These are phyloP conservation scores for Oryza glumipatula DNA, from an alignment of 176 grass and related monocot species.

Conservation along the genomic window DNA sequence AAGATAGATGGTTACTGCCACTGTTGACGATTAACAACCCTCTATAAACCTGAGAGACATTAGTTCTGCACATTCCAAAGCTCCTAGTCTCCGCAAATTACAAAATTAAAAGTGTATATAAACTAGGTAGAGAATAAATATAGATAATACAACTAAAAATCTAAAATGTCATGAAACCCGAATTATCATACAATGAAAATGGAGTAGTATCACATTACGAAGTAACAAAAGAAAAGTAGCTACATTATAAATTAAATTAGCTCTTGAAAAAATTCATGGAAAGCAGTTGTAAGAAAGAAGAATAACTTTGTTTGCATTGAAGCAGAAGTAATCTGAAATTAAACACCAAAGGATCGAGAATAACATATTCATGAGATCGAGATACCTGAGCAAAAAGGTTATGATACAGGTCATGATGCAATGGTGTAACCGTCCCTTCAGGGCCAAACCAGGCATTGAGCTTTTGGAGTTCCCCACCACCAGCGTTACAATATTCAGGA, in stretches of 20 bases:
- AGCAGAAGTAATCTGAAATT: neutral
- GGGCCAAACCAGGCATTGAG: conserved; percentile 93
- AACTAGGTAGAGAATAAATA: neutral
- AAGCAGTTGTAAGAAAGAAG: conserved; percentile 4
- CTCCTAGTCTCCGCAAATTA: neutral
- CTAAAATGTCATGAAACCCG: neutral
- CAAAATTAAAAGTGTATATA: neutral
- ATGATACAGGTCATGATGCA: conserved; percentile 88
- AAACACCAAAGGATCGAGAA: neutral
- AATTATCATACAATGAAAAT: neutral
- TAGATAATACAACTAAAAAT: neutral
- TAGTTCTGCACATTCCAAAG: neutral
- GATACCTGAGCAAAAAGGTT: conserved; percentile 94
- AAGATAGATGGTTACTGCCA: neutral
- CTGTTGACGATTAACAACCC: conserved; percentile 7
- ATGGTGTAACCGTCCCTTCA: conserved; percentile 75
- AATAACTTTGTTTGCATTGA: conserved; percentile 6
- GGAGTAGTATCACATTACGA: neutral
- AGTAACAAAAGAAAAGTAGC: neutral
- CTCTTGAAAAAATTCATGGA: neutral
- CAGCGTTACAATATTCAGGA: conserved; percentile 90
- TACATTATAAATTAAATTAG: neutral
- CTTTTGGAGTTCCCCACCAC: conserved; percentile 71
- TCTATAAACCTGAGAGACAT: neutral
- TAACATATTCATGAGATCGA: conserved; percentile 2